These are phyloP conservation scores for Plantago coronopus DNA, from an alignment of 305 asterid genomes.

Conservation along the genomic window DNA sequence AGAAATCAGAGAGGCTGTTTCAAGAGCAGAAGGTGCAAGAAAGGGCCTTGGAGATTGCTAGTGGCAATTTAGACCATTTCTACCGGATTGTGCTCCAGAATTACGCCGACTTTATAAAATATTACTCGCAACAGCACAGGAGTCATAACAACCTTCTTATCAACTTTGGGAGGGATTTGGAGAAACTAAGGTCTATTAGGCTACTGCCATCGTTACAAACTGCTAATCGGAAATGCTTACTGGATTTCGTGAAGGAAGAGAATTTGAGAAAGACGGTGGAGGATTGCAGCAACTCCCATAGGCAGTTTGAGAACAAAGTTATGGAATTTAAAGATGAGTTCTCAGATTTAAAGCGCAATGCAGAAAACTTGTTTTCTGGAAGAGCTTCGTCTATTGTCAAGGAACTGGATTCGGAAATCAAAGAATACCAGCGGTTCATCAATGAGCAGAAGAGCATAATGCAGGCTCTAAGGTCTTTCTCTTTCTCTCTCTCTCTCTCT, in stretches of 20 bases:
- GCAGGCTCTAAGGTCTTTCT: slow-evolving; percentile 83
- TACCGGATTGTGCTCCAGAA: slow-evolving; percentile 72
- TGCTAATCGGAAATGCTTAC: slow-evolving; percentile 60
- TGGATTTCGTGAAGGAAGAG: slow-evolving; percentile 90
- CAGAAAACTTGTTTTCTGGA: slow-evolving; percentile 66
- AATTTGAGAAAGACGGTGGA: slow-evolving; percentile 67
- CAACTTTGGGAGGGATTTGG: slow-evolving; percentile 74
- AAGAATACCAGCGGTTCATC: slow-evolving; percentile 60
- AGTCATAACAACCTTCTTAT: slow-evolving; percentile 59
- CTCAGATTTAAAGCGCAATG: slow-evolving; percentile 71
- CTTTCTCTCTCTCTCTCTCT: slow-evolving; percentile 16
- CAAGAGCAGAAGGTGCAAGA: slow-evolving; percentile 89
- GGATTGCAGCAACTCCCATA: slow-evolving; percentile 79
- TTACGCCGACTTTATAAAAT: slow-evolving; percentile 61
- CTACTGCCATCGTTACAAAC: slow-evolving; percentile 69
- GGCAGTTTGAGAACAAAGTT: slow-evolving; percentile 90
- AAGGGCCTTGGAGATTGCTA: slow-evolving; percentile 82
- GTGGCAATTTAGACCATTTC: slow-evolving; percentile 78
- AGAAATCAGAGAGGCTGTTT: slow-evolving; percentile 61
- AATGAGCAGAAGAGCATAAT: slow-evolving; percentile 88
- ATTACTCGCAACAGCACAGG: slow-evolving; percentile 76
- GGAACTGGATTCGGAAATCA: slow-evolving; percentile 64
- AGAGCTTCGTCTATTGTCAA: slow-evolving; percentile 62
- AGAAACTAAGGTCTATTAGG: slow-evolving; percentile 62
- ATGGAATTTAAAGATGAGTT: slow-evolving; percentile 82